Evolutionary conservation across 2,329 filamentous ascomycete species (phyloP).

Genomic region (Diaporthe ampelina): DNA sequence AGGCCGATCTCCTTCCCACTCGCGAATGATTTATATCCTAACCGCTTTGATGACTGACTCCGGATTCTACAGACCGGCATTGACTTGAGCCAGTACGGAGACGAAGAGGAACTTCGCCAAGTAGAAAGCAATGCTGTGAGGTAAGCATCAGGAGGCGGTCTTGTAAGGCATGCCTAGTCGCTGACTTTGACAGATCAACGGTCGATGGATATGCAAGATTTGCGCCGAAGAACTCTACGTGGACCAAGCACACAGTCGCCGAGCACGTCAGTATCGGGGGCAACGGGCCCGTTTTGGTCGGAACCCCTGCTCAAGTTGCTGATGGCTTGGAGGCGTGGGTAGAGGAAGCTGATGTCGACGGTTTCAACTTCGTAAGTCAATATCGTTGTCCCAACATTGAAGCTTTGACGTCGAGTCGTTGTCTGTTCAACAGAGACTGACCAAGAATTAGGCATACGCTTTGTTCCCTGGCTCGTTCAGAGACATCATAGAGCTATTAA

Average conservation of each 20-base stretch:
- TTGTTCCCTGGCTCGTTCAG: constrained; percentile 72
- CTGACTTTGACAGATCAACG: constrained; percentile 40
- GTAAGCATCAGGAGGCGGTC: too few species aligned
- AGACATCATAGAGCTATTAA: constrained; percentile 73
- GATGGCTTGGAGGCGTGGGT: constrained; percentile 79
- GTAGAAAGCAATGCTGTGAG: too few species aligned
- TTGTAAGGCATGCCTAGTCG: too few species aligned
- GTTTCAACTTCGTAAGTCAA: constrained; percentile 74
- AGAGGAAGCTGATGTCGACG: constrained; percentile 77
- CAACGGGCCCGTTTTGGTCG: constrained; percentile 74
- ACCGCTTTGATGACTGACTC: too few species aligned
- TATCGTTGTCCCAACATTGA: not conserved
- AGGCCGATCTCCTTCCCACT: too few species aligned
- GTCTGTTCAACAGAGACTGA: not conserved
- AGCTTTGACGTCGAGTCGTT: too few species aligned
- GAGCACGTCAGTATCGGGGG: constrained; percentile 78
- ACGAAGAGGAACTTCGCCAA: too few species aligned
- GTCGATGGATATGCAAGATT: constrained; percentile 42
- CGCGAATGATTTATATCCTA: too few species aligned
- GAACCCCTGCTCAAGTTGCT: constrained; percentile 74
- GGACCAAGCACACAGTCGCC: constrained; percentile 80
- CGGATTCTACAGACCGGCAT: too few species aligned
- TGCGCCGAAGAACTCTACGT: constrained; percentile 60
- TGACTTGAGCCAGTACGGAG: too few species aligned
- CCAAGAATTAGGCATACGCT: constrained; percentile 56